Base-by-base conservation (phyloP, 768 basidiomycete genomes). In the Psilocybe tampanensis region DNA sequence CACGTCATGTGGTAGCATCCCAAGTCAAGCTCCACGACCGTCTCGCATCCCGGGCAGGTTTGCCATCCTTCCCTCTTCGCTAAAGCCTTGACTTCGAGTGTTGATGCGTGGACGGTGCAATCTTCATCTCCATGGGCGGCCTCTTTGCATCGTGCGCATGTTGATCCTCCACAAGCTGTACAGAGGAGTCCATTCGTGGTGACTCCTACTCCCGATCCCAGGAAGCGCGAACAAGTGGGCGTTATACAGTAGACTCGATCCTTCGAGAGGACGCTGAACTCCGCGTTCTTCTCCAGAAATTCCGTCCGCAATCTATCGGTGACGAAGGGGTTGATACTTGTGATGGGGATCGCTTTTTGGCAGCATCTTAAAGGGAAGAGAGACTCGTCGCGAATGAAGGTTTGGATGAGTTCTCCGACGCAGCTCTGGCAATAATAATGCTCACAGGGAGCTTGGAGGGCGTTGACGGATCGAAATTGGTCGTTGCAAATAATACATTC, bases 1-100 rank as follows among this genome's bases (percentile, higher is more conserved):
- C 86, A 89, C 13, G 79, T 85, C 71, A 89, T 87, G 47, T 89
- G 87, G 65, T 80, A 84, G 58, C 87, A 88, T 0, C 87, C 86
- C 5, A 74, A 62, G 17, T 70, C 64, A 15, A 86, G 75, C 59
- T 89, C 87, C 36, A 88, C 76, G 47, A 88, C 74, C 15, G 76
- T 70, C 5, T 74, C 63, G 62, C 87, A 89, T 4, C 76, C 75
- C 0, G 86, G 86, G 63, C 87, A 89, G 0, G 83, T 86, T 61
- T 87, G 83, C 86, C 84, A 88, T 11, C 72, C 71, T 45, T 79
- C 58, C 29, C 72, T 60, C 1, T 63, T 63, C 0, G 84, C 85
- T 2, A 86, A 74, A 3, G 71, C 76, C 19, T 67, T 73, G 4
- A 86, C 66, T 44, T 76, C 75, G 3, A 77, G 61, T 2, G 75